phyloP scores from a whole-genome alignment of 192 early-diverging fungal genomes.

The Chytriomyces sp. region DNA sequence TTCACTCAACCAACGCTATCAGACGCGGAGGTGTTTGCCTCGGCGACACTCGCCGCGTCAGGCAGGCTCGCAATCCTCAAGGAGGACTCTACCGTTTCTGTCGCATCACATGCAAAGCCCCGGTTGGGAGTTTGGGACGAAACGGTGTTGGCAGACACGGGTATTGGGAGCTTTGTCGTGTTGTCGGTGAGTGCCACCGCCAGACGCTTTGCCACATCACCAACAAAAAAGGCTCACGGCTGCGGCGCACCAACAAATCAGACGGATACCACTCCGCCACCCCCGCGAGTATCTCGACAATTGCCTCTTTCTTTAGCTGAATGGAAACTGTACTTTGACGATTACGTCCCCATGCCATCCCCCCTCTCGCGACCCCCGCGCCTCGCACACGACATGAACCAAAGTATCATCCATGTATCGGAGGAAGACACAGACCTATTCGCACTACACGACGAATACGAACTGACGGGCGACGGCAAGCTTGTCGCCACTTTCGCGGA shows the following conservation, averaged over 20 bases:
- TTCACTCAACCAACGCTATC: too few relatives aligned
- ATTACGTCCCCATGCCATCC: constrained; percentile 10
- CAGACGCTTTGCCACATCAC: background rate
- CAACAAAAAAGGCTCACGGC: too few relatives aligned
- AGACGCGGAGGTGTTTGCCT: background rate
- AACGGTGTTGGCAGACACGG: constrained; percentile 18
- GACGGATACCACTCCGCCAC: constrained; percentile 35
- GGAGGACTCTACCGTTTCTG: background rate
- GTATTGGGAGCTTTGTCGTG: constrained; percentile 27
- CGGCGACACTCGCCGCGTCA: background rate
- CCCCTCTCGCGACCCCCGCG: background rate
- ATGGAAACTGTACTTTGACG: constrained; percentile 31
- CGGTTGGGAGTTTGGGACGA: constrained; percentile 31
- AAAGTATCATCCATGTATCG: background rate
- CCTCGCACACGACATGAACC: background rate
- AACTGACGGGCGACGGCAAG: background rate
- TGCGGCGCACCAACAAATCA: too few relatives aligned
- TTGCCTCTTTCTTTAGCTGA: constrained; percentile 22
- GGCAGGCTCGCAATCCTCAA: constrained; percentile 31
- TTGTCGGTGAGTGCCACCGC: constrained; percentile 9
- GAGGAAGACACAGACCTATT: background rate
- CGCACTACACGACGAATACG: background rate
- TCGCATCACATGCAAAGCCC: background rate
- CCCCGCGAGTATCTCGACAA: constrained; percentile 23
- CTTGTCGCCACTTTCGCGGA: constrained; percentile 24